Base-by-base conservation (phyloP, 2,329 filamentous ascomycete species). In the Periconia sp. region DNA sequence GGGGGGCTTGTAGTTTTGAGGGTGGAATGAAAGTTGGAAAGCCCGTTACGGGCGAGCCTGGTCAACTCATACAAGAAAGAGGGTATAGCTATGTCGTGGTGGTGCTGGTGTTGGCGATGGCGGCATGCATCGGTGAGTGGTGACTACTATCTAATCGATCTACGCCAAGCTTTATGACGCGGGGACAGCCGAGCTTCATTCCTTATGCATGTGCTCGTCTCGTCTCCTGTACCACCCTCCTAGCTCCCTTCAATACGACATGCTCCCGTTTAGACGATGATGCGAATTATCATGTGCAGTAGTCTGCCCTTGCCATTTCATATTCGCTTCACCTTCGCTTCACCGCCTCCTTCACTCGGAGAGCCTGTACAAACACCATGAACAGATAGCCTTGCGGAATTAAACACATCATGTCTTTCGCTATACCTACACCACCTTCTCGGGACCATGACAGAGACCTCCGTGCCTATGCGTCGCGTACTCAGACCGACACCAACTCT, bases 381-480 rank as follows among this genome's bases (percentile, higher is more conserved):
- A 59, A 50, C 54, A 47, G 37, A 47, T 19, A 40, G 49, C 49
- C 40, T 47, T 31, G 23, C 20, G 43, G 31, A 42, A 10, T 18
- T 30, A 27, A 41, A 47, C 44, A 37, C 52, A 15, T 35, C 51
- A 70, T 69, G 67, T 60, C 64, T 14, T 56, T 53, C 46, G 59
- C 56, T 33, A 45, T 67, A n/a, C n/a, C n/a, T 6, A 57, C 63
- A 55, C 57, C 43, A 42, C 59, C 20, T 50, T 60, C 35, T 52
- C 60, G 55, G 35, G 57, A 63, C 35, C 51, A 61, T 27, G 69
- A 71, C 56, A 62, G 56, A 54, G 65, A 71, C 58, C 63, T 66
- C 48, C 67, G 64, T 54, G 53, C 44, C 41, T 63, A 64, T 48
- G 59, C 68, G 48, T 61, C 69, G 13, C 61, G 58, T 41, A 50